Evolutionary conservation across 257 asterid genomes (phyloP), one percentile per base, ranked within the genome.

Genomic region (Vinca minor): DNA sequence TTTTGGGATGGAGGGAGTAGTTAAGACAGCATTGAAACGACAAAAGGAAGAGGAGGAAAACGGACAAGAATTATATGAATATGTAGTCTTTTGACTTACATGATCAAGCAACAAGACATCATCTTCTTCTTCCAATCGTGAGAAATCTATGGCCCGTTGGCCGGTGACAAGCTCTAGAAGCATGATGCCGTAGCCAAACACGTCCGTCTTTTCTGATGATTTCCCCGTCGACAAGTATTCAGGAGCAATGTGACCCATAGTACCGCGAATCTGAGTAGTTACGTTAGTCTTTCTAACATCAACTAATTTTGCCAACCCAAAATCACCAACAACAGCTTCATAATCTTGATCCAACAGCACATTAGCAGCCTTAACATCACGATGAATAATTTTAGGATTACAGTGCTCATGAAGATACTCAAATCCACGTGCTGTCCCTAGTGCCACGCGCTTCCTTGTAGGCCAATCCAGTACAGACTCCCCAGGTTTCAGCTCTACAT

Each of bases 241-340:
- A 21, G 96, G 98, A 74, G 98, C 98, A 71, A 92, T 92, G 77
- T 92, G 98, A 50, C 98, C 98, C 98, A 92, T 92, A 2, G 98
- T 92, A 48, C 98, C 98, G 21, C 98, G 95, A 45, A 92, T 96
- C 77, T 92, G 98, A 38, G 98, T 92, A 0, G 98, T 92, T 10
- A 92, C 98, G n/a, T 89, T 82, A 17, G 96, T 89, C 83, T 80
- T 82, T 39, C 96, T 78, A 57, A 92, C 87, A 69, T 92, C 98
- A 8, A 92, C 97, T 59, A 92, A 74, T 74, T 92, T 92, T 13
- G 98, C 98, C 83, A 92, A 69, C 53, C 98, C 98, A 64, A 92
- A 92, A 80, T 92, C 98, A 61, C 98, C 98, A 34, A 92, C 96
- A 21, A 89, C 97, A 4, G 96, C 98, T 71, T 89, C 96, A 48